phyloP scores from a whole-genome alignment of 805 yeast species.

The Cyberlindnera saturnus region DNA sequence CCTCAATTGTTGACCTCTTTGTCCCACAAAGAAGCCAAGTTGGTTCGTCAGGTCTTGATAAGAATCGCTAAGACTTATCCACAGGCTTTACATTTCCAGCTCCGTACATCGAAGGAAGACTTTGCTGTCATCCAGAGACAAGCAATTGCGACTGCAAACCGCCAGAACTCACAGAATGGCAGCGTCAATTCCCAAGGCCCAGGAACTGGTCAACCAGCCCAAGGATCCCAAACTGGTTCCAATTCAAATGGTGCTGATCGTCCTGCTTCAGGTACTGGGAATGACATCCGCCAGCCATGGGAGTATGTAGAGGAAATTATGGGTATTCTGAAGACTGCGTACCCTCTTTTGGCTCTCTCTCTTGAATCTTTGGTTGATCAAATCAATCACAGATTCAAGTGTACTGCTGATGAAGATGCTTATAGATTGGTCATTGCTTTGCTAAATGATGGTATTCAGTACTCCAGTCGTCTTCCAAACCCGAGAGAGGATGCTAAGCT shows the following conservation, averaged over 20 bases:
- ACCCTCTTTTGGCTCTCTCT: conserved; percentile 87
- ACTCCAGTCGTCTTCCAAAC: conserved; percentile 75
- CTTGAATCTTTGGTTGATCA: conserved; percentile 95
- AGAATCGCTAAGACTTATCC: conserved; percentile 96
- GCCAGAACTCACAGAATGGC: conserved; percentile 15
- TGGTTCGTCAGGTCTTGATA: conserved; percentile 82
- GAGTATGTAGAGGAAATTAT: conserved; percentile 88
- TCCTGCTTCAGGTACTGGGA: neutral
- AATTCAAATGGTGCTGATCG: conserved; percentile 2
- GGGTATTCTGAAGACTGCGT: conserved; percentile 94
- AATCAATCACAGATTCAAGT: conserved; percentile 86
- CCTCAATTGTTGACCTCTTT: conserved; percentile 89
- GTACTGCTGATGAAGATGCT: conserved; percentile 93
- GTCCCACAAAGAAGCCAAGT: conserved; percentile 84
- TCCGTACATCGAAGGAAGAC: conserved; percentile 93
- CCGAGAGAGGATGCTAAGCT: conserved; percentile 85
- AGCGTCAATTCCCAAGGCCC: neutral
- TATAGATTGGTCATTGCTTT: conserved; percentile 89
- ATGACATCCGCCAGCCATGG: conserved; percentile 66
- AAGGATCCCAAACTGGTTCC: conserved; percentile 1
- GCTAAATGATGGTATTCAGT: conserved; percentile 89
- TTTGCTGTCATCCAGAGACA: conserved; percentile 83
- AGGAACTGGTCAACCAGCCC: neutral
- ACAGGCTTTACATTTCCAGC: conserved; percentile 93
- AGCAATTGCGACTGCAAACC: conserved; percentile 43